Base-by-base conservation (phyloP, 2,329 filamentous ascomycete species). In the Didymella pinodella region DNA sequence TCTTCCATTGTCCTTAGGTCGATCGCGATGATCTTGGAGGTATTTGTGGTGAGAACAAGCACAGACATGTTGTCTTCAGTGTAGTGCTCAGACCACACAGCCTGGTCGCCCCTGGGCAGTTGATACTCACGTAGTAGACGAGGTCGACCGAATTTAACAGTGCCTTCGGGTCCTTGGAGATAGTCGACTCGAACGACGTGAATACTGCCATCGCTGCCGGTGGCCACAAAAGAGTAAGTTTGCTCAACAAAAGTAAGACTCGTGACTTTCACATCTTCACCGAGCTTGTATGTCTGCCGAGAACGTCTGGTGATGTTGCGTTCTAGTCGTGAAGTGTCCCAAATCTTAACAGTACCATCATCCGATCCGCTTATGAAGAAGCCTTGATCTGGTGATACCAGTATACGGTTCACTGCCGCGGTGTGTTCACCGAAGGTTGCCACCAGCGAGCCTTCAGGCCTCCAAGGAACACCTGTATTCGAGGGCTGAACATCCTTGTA, bases 311-410 rank as follows among this genome's bases (percentile, higher is more conserved):
- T 90, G 48, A 98, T 87, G 73, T 97, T 98, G 44, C 93, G 90
- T 78, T 99, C 95, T 7, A 99, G 83, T 25, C 95, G 86, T 26
- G 88, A 88, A 26, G 92, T 90, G 78, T 99, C 95, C 95, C 95
- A 99, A 5, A 99, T 85, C 72, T 92, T 96, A 56, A 97, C 91
- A 7, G 86, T 88, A 2, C 95, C 92, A 76, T 99, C 95, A 70
- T 97, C 92, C 10, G 93, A 94, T 7, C 89, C 94, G 0, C 95
- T 98, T 56, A 97, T 85, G 77, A 99, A 99, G 79, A 99, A 99
- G 4, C 89, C 81, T 74, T 99, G 94, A 72, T 99, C 95, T 0
- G 94, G 92, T 1, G 95, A 89, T 7, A 92, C 86, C 2, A 90
- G 83, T 11, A 98, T 86, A 10, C 93, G 87, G 70, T 90, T 97